These are phyloP conservation scores for Crithidia acanthocephali DNA, from an alignment of 208 protist genomes.

Conservation along the genomic window DNA sequence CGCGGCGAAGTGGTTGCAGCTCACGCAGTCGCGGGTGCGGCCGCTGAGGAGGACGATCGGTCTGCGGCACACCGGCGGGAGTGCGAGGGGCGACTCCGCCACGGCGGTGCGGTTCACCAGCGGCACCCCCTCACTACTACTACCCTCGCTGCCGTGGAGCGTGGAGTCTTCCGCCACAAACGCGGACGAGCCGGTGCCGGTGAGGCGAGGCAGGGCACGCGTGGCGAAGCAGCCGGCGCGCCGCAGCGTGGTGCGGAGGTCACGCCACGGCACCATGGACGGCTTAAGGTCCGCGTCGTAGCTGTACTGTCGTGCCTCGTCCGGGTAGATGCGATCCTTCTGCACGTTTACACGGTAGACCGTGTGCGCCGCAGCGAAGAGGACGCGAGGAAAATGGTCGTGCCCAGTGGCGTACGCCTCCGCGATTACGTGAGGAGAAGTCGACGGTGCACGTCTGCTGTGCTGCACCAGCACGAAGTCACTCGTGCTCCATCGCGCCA, in stretches of 20 bases:
- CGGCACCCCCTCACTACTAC: too few relatives aligned
- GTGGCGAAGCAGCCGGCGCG: conserved; percentile 26
- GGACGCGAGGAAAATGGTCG: conserved; percentile 2
- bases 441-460: too few relatives aligned
- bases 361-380: conserved; percentile 8
- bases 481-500: too few relatives aligned
- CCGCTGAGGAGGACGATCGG: conserved; percentile 42
- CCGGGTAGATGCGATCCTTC: neutral
- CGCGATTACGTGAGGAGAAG: too few relatives aligned
- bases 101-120: conserved; percentile 9
- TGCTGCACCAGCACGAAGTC: too few relatives aligned
- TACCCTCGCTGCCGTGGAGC: too few relatives aligned
- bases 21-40: conserved; percentile 20
- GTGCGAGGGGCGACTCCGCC: neutral
- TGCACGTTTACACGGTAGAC: neutral
- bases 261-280: conserved; percentile 25
- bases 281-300: conserved; percentile 29
- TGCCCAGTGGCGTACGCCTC: too few relatives aligned
- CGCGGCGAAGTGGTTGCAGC: conserved; percentile 24
- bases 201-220: conserved; percentile 24
- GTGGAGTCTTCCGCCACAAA: too few relatives aligned
- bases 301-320: neutral
- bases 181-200: neutral
- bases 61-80: conserved; percentile 35
- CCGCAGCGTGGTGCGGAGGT: conserved; percentile 18